Evolutionary conservation across 495 filamentous ascomycete species (phyloP).

Genomic region (Corynascus novoguineensis): DNA sequence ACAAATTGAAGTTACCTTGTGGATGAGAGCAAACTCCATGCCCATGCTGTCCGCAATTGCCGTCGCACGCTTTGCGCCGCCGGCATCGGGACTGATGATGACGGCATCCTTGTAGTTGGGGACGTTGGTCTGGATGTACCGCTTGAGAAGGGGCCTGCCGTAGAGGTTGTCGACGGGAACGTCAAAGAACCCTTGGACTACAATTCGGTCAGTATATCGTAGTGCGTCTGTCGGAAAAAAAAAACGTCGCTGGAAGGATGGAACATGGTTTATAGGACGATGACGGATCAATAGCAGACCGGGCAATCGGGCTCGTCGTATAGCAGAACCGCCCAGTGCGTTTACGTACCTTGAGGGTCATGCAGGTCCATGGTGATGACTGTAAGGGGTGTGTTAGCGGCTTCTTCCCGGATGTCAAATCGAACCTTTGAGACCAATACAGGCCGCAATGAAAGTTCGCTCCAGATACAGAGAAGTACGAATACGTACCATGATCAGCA

Average conservation of each 20-base stretch:
- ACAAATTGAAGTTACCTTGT: conserved; percentile 65
- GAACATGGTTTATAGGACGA: no score
- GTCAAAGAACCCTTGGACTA: conserved; percentile 88
- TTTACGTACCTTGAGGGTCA: conserved; percentile 75
- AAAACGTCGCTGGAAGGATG: neutral
- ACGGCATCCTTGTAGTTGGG: conserved; percentile 82
- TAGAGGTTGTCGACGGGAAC: conserved; percentile 97
- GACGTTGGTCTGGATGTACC: conserved; percentile 84
- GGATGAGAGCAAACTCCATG: conserved; percentile 92
- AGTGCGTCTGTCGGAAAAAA: neutral
- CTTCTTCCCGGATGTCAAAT: no score
- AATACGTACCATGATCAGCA: conserved; percentile 68
- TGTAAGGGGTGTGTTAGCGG: conserved; percentile 29
- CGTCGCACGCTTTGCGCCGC: conserved; percentile 94
- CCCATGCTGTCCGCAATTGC: conserved; percentile 90
- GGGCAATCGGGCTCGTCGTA: conserved; percentile 5
- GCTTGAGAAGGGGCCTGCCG: conserved; percentile 77
- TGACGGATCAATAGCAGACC: no score
- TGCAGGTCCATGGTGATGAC: conserved; percentile 98
- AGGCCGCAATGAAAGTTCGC: neutral
- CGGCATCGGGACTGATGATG: conserved; percentile 95
- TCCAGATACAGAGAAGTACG: neutral
- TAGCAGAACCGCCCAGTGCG: neutral
- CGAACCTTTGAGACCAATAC: neutral
- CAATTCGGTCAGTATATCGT: conserved; percentile 7